Evolutionary conservation across 2,329 filamentous ascomycete genomes (phyloP), one percentile per base, ranked within the genome.

Genomic region (Periconia sp.): DNA sequence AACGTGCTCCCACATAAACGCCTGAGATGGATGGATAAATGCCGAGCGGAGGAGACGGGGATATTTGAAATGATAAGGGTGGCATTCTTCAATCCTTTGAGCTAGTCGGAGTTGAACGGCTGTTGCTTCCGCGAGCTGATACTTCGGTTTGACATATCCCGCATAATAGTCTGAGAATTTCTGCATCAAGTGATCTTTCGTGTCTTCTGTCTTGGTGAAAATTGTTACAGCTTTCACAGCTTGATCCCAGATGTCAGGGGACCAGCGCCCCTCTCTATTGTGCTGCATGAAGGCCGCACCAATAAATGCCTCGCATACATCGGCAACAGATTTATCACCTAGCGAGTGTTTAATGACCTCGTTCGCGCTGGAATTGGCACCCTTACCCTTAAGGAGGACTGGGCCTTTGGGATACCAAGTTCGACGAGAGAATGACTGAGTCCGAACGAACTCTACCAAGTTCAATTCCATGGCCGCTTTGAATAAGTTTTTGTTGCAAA

Each of bases 251-350:
- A 81, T 75, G 43, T 77, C 66, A 2, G 73, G 64, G 19, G 70
- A 55, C 76, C 77, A 81, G 2, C 63, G 41, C 2, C 70, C 75
- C 15, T 63, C 70, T 23, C 74, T 63, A 40, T 84, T 79, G 48
- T 82, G 76, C 7, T 82, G 76, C 41, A 87, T 86, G 47, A 85
- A 79, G 0, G 92, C 88, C 2, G 93, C 94, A 6, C 93, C 94
- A 45, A 99, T 97, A 52, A 97, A 76, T 0, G 94, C 93, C 70
- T 97, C 94, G 56, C 91, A 96, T 0, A 97, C 92, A 72, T 97
- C 94, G 3, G 94, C 93, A 64, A 96, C 88, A 1, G 89, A 89
- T 77, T 99, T 99, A 74, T 96, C 90, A 0, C 86, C 87, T 1
- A 99, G 81, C 0, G 76, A 77, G 66, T 97, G 92, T 10, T 76